phyloP scores from a whole-genome alignment of 805 yeast genomes.

The Ogataea philodendri region DNA sequence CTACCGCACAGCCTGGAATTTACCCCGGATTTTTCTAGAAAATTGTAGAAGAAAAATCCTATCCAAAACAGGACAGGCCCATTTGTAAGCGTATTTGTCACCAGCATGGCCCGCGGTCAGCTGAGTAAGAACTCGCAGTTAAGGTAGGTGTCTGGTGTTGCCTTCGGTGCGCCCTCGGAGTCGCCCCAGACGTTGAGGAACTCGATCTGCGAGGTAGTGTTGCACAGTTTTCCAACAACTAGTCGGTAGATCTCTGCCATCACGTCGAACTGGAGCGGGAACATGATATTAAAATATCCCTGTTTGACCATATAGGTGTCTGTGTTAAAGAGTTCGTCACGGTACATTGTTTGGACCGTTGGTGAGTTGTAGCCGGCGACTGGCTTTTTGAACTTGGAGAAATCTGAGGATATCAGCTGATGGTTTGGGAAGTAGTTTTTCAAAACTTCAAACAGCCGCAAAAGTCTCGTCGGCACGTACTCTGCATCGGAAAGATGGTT shows the following conservation, averaged over 20 bases:
- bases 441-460: constrained; percentile 63
- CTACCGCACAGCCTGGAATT: constrained; percentile 9
- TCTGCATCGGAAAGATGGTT: constrained; percentile 70
- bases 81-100: no score
- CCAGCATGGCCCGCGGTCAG: no score
- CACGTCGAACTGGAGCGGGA: constrained; percentile 72
- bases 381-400: constrained; percentile 48
- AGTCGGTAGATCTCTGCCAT: constrained; percentile 60
- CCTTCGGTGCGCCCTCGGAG: constrained; percentile 58
- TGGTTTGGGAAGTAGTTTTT: constrained; percentile 71
- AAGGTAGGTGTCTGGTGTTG: no score
- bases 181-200: constrained; percentile 74
- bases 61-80: constrained; percentile 21
- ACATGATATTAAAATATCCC: constrained; percentile 84
- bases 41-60: constrained; percentile 4
- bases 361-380: constrained; percentile 66
- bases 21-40: constrained; percentile 18
- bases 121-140: no score
- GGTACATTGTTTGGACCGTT: constrained; percentile 73
- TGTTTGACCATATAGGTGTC: constrained; percentile 79
- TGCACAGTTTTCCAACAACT: constrained; percentile 59
- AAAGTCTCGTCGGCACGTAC: constrained; percentile 73
- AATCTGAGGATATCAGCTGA: constrained; percentile 71
- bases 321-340: constrained; percentile 64
- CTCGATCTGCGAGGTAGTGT: constrained; percentile 56